Evolutionary conservation across 2,329 filamentous ascomycete species (phyloP).

Genomic region (Parastagonospora nodorum): DNA sequence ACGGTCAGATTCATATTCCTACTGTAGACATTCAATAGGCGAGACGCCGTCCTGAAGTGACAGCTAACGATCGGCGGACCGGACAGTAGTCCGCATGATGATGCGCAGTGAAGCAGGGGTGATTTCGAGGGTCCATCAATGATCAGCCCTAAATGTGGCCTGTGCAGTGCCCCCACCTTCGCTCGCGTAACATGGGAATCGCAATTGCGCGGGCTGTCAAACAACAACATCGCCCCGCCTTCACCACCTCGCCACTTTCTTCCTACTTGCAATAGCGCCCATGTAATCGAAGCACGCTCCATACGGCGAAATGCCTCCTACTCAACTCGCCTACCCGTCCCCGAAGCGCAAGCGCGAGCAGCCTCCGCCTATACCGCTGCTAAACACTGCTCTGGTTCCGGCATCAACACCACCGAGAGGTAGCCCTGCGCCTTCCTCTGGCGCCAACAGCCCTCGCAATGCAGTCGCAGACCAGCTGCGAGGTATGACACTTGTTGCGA

Average conservation of each 20-base stretch:
- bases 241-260: conserved; percentile 1
- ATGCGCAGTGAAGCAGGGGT: conserved; percentile 11
- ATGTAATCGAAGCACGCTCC: conserved; percentile 29
- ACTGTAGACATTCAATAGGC: background rate
- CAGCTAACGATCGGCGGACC: conserved; percentile 1
- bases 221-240: conserved; percentile 9
- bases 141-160: conserved; percentile 26
- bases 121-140: background rate
- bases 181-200: conserved; percentile 9
- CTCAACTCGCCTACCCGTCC: conserved; percentile 40
- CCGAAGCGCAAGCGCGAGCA: conserved; percentile 48
- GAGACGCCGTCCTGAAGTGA: background rate
- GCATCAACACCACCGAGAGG: conserved; percentile 30
- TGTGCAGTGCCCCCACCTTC: conserved; percentile 12
- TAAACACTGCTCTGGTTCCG: conserved; percentile 41
- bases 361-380: conserved; percentile 31
- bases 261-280: conserved; percentile 20
- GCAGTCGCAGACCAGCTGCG: conserved; percentile 44
- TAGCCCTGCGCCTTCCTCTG: conserved; percentile 27
- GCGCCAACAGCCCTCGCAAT: conserved; percentile 41
- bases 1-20: too few relatives aligned
- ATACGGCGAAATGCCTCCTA: conserved; percentile 40
- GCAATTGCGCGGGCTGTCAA: conserved; percentile 1
- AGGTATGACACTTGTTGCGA: conserved; percentile 35
- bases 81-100: conserved; percentile 10